Conservation (phyloP, 1,284 basidiomycete genomes). For the Rhodotorula sp. region DNA sequence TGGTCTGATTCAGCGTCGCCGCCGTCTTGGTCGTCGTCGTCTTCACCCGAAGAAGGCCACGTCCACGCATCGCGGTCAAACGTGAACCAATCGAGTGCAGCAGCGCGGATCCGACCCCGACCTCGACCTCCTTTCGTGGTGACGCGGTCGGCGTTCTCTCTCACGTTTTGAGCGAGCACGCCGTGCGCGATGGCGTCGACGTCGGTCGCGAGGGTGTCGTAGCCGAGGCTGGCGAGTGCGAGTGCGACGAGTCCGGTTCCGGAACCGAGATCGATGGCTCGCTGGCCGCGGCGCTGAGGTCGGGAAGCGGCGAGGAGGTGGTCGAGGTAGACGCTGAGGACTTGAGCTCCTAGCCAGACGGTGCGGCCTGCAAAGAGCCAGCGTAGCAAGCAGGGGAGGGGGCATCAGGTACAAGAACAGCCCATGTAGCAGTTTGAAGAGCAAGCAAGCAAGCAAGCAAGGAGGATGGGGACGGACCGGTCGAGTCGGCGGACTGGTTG, state of each 20-base stretch:
- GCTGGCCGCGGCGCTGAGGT: background rate
- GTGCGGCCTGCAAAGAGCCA: constrained; percentile 63
- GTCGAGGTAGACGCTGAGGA: constrained; percentile 39
- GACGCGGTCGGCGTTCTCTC: constrained; percentile 51
- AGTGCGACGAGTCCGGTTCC: constrained; percentile 62
- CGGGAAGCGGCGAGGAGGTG: constrained; percentile 15
- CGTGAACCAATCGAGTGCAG: constrained; percentile 59
- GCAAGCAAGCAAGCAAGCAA: constrained; percentile 53
- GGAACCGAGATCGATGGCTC: constrained; percentile 73
- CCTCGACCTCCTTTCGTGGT: no score
- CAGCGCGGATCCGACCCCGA: background rate
- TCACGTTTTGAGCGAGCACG: constrained; percentile 68
- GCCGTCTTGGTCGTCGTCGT: background rate
- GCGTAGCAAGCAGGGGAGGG: background rate
- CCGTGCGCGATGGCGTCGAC: constrained; percentile 64
- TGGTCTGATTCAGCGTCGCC: background rate
- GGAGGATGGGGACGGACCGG: constrained; percentile 9
- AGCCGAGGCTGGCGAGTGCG: constrained; percentile 67
- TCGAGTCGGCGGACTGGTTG: constrained; percentile 30
- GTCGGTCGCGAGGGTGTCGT: constrained; percentile 77
- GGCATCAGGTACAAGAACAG: background rate
- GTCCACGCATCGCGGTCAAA: constrained; percentile 53
- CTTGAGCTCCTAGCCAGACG: constrained; percentile 71
- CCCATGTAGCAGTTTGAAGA: background rate
- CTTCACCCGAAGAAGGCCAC: background rate